Conservation (phyloP, 257 asterid species). For the Solanum pennellii region DNA sequence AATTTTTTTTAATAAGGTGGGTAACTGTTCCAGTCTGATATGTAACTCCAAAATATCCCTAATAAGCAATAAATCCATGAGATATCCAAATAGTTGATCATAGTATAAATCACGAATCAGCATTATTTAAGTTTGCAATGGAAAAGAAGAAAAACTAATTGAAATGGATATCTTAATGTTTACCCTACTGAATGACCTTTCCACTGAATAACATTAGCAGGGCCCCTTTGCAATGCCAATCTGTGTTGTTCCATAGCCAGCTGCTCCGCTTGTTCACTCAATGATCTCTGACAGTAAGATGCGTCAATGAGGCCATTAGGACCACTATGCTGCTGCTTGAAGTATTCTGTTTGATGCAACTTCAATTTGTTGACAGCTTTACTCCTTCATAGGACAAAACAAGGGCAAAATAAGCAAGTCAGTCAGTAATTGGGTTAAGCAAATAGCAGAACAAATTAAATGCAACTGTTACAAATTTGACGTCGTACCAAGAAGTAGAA, state of each 20-base stretch:
- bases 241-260: slow-evolving; percentile 58
- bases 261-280: slow-evolving; percentile 50
- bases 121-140: neutral
- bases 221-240: slow-evolving; percentile 37
- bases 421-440: neutral
- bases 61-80: neutral
- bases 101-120: neutral
- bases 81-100: neutral
- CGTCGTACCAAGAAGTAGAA: slow-evolving; percentile 67
- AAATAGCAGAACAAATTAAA: neutral
- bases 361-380: slow-evolving; percentile 54
- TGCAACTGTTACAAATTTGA: neutral
- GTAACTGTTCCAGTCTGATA: neutral
- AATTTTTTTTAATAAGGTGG: neutral
- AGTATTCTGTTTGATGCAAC: slow-evolving; percentile 47
- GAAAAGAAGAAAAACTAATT: neutral
- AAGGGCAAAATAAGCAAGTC: neutral
- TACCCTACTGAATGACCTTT: slow-evolving; percentile 83
- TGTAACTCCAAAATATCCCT: neutral
- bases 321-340: slow-evolving; percentile 30
- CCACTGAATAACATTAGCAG: slow-evolving; percentile 51
- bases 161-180: neutral
- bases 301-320: slow-evolving; percentile 17
- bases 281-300: slow-evolving; percentile 25
- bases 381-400: slow-evolving; percentile 31